Base-by-base conservation (phyloP, 1,139 yeast genomes). In the Meyerozyma sp. region DNA sequence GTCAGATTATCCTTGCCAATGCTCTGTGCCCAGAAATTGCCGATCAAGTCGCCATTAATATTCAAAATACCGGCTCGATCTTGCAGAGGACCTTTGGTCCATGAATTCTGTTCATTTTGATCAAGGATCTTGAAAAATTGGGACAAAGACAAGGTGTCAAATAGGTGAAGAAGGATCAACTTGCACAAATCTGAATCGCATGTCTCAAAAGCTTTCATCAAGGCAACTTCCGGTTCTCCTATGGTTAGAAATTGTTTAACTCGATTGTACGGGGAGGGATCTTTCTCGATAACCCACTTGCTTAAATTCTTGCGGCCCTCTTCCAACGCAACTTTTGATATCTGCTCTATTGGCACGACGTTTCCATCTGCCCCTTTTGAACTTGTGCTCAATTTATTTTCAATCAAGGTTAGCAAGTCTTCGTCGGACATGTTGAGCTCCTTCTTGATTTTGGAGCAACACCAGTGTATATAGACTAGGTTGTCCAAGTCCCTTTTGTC, bases 271-370 rank as follows among this genome's bases (percentile, higher is more conserved):
- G 85, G 75, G 5, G 82, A 70, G 0, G 87, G 84, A 57, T 93
- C 98, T 46, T 82, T 65, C 43, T 82, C 76, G 3, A 87, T 73
- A 25, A 91, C 61, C 40, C 76, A 66, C 45, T 83, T 79, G 29
- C 96, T 84, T 25, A 93, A 65, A 25, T 73, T 71, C 5, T 75
- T 62, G 30, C 98, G 70, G 2, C 98, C 98, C 61, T 93, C 97
- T 51, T 84, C 84, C 54, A 77, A 81, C 1, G 98, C 96, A 23
- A 79, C 72, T 14, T 74, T 71, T 0, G 94, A 82, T 32, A 93
- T 79, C 36, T 75, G 69, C 9, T 80, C 80, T 55, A 82, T 82
- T 0, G 94, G 75, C 0, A 85, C 65, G 25, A 62, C 61, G 44
- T 66, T 68, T 14, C 52, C 50, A 18, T 55, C 34, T 16, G 28